Evolutionary conservation across 352 stramenopile species (phyloP), one percentile per base, ranked within the genome.

Genomic region (Pythium folliculosum): DNA sequence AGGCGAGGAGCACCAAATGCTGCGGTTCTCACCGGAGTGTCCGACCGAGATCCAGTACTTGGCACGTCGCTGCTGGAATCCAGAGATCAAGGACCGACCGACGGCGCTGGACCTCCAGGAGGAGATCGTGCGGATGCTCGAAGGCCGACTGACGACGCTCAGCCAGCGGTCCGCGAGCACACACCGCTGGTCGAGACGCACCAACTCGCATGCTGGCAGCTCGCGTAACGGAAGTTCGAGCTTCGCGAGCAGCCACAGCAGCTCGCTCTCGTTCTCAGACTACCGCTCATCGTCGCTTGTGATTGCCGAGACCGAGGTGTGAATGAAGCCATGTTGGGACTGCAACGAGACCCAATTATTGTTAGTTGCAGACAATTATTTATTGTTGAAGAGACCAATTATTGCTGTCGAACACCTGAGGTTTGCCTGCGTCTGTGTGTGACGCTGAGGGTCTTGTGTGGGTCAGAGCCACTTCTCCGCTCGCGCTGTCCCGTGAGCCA

Each of bases 91-190:
- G 16, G 37, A 78, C 22, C 84, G 84, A 1, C 77, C 82, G 14
- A 77, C 84, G n/a, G 78, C 82, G 10, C 73, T 92, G n/a, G 81
- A 92, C 30, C 70, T 92, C 10, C 84, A 92, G 64, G 84, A 92
- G 50, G 84, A 92, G 68, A 73, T 92, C 22, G 80, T 90, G 63
- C 81, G 78, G 25, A 71, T 88, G 37, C 65, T 92, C 23, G 84
- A 92, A 72, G 78, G 80, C n/a, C 80, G 79, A 2, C 69, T 90
- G 23, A 88, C 81, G 19, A 80, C 68, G 8, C 23, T 62, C 37
- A 65, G 54, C 45, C 47, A 62, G 3, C 67, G 48, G 4, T 68
- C 59, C n/a, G 22, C 49, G 12, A 84, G 51, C 58, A 78, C 67
- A 0, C 73, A 72, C 44, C 81, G 77, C 49, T 90, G 81, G 81